Evolutionary conservation across 192 early-diverging fungal species (phyloP), one percentile per base, ranked within the genome.

Genomic region (Obelidium mucronatum): DNA sequence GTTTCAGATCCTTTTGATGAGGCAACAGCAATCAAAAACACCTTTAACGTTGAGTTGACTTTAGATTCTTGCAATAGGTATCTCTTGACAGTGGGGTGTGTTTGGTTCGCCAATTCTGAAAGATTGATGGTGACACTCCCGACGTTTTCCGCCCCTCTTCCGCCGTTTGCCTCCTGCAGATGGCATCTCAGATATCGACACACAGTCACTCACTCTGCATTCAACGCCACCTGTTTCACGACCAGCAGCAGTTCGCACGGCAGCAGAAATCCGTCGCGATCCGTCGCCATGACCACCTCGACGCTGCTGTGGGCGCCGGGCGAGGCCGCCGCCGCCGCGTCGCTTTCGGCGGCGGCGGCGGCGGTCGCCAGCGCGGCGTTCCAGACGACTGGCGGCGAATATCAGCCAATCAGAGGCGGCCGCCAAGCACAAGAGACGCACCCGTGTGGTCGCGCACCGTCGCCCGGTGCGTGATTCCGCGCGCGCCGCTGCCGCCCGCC

Each of bases 21-120:
- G 31, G 31, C 13, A 17, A 56, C 30, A 1, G 5, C 6, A 39
- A 59, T 59, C 35, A 28, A 11, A 15, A n/a, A 15, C 1, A 93
- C 91, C 83, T 92, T 94, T 13, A 94, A 73, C 0, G 88, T 92
- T n/a, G 92, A 91, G 79, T 94, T 94, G 71, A 93, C 83, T 83
- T 92, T 93, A 79, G 86, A 88, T 28, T 94, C 86, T 66, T 93
- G 56, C 24, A 74, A 34, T 35, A 74, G 40, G 33, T 39, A 74
- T 13, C 72, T 85, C 52, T 91, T 79, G 48, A 90, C 82, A 59
- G 90, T 91, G 22, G 88, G 83, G 52, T 86, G 66, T 31, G 88
- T 85, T 13, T 28, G 62, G 78, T 81, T 83, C 19, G 90, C 93
- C 76, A 91, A 93, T 75, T 95, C 93, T 8, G 94, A 87, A n/a